phyloP scores from a whole-genome alignment of 768 basidiomycete species.

The Cytidiella melzeri region DNA sequence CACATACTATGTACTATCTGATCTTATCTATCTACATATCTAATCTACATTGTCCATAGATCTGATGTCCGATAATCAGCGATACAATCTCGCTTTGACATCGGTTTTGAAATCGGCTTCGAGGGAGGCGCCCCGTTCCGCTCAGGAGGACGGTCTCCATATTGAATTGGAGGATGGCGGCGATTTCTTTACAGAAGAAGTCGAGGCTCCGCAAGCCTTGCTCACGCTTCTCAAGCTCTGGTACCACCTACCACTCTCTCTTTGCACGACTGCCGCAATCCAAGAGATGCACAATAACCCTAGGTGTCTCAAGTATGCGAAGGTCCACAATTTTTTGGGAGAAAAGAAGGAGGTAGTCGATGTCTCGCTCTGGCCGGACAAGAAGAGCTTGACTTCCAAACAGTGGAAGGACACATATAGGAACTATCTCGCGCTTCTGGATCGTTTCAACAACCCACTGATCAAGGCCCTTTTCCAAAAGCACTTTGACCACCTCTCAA shows the following conservation, averaged over 20 bases:
- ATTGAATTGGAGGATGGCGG: too few relatives aligned
- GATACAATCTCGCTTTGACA: too few relatives aligned
- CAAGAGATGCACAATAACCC: neutral
- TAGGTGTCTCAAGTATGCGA: neutral
- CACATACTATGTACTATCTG: too few relatives aligned
- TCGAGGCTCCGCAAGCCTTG: neutral
- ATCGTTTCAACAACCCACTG: neutral
- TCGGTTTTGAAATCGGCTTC: too few relatives aligned
- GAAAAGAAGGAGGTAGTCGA: neutral
- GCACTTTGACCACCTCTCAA: neutral
- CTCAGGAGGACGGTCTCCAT: too few relatives aligned
- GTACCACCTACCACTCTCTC: neutral
- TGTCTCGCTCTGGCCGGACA: neutral
- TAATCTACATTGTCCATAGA: too few relatives aligned
- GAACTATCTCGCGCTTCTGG: neutral
- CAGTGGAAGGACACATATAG: neutral
- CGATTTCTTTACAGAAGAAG: neutral
- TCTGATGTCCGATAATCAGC: too few relatives aligned
- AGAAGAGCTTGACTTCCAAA: neutral
- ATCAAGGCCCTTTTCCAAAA: neutral
- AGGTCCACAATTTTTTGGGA: neutral
- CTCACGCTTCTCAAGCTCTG: neutral
- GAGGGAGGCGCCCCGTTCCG: too few relatives aligned
- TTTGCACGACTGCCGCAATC: neutral
- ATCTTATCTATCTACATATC: too few relatives aligned